Evolutionary conservation across 768 basidiomycete species (phyloP).

Genomic region (Boletus rubescentipes): DNA sequence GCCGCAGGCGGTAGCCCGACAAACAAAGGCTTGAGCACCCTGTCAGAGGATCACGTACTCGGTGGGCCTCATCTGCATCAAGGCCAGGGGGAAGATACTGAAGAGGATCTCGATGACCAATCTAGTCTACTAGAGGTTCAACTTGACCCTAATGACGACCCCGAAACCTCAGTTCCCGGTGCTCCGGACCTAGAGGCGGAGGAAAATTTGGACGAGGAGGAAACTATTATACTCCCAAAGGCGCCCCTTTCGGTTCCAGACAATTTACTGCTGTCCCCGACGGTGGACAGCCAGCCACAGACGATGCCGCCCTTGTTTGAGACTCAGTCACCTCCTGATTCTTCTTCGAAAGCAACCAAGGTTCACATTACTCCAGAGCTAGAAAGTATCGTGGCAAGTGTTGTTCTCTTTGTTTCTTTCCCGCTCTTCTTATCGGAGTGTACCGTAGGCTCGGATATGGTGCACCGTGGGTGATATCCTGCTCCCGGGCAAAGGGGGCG

Average conservation of each 20-base stretch:
- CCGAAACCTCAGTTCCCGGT: constrained; percentile 1
- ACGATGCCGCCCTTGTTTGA: neutral
- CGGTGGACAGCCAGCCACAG: constrained; percentile 7
- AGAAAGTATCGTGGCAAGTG: constrained; percentile 61
- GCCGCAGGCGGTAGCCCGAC: constrained; percentile 9
- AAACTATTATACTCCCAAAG: constrained; percentile 32
- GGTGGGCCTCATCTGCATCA: constrained; percentile 1
- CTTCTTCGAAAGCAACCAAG: constrained; percentile 32
- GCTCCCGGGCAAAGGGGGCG: constrained; percentile 48
- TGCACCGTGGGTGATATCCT: constrained; percentile 61
- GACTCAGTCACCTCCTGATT: constrained; percentile 9
- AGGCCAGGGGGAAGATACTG: neutral
- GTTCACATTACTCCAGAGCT: constrained; percentile 59
- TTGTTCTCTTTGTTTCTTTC: neutral
- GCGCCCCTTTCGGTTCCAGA: neutral
- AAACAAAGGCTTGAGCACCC: constrained; percentile 1
- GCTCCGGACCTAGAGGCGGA: constrained; percentile 2
- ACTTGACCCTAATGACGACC: constrained; percentile 5
- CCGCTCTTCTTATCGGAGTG: neutral
- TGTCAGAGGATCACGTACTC: constrained; percentile 8
- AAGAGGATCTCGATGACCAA: constrained; percentile 12
- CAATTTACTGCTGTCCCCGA: neutral
- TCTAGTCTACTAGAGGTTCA: constrained; percentile 10
- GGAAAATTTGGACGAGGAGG: constrained; percentile 28
- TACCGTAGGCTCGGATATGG: constrained; percentile 65